phyloP scores from a whole-genome alignment of 805 yeast species.

The Wickerhamiella slavikovae region DNA sequence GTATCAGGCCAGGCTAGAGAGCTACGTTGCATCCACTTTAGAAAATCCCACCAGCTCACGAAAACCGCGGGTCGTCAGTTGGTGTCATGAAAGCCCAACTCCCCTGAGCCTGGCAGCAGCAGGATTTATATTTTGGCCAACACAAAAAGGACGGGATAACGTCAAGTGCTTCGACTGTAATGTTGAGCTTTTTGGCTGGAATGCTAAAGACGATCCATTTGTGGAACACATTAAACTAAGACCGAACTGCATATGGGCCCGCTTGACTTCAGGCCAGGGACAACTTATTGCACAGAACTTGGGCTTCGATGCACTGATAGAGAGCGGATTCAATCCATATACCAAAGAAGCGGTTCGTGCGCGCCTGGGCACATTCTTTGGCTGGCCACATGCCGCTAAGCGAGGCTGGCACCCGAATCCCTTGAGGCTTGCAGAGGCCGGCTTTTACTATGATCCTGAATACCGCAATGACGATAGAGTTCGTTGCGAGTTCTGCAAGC shows the following conservation, averaged over 20 bases:
- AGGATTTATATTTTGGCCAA: constrained; percentile 1
- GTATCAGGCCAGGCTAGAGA: constrained; percentile 1
- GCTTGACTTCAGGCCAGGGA: neutral
- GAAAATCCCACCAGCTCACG: neutral
- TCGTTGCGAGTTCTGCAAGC: constrained; percentile 2
- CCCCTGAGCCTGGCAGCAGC: constrained; percentile 1
- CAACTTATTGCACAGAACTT: neutral
- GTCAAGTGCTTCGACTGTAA: constrained; percentile 3
- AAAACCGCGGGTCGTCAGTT: neutral
- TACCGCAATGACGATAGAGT: constrained; percentile 1
- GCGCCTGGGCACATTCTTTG: constrained; percentile 1
- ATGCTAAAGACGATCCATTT: constrained; percentile 1
- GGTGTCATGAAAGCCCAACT: neutral
- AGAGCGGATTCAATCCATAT: neutral
- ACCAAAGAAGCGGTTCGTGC: neutral
- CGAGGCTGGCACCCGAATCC: constrained; percentile 1
- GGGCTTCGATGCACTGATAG: neutral
- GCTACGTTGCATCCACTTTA: neutral
- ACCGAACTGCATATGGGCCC: constrained; percentile 3
- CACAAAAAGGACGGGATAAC: neutral
- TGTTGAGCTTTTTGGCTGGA: constrained; percentile 2
- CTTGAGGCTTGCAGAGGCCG: constrained; percentile 2
- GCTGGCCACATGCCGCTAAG: constrained; percentile 2
- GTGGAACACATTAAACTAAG: constrained; percentile 1
- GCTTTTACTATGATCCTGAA: constrained; percentile 1